These are phyloP conservation scores for Rehmannia glutinosa DNA, from an alignment of 257 asterid species.

Conservation along the genomic window DNA sequence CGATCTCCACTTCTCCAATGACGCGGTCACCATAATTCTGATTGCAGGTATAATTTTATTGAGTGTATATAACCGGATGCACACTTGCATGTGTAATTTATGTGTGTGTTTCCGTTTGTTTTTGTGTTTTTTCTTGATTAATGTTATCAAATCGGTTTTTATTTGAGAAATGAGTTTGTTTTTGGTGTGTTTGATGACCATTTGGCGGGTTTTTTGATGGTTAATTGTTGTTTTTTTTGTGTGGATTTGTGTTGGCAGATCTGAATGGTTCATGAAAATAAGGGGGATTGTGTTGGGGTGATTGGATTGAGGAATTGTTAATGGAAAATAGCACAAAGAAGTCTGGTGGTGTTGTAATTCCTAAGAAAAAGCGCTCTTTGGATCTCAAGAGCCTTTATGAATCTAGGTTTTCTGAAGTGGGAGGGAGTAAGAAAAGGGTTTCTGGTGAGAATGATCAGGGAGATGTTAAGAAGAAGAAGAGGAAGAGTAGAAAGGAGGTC, in stretches of 20 bases:
- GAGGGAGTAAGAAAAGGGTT: conserved; percentile 15
- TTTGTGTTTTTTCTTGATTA: not conserved
- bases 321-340: conserved; percentile 53
- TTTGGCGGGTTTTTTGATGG: conserved; percentile 5
- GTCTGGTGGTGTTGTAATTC: conserved; percentile 31
- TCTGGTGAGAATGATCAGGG: conserved; percentile 22
- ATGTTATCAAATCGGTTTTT: conserved; percentile 5
- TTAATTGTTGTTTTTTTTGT: conserved; percentile 7
- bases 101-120: not conserved
- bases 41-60: conserved; percentile 28
- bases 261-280: conserved; percentile 34
- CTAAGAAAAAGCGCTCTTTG: conserved; percentile 59
- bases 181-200: not conserved
- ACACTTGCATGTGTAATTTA: conserved; percentile 10
- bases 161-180: conserved; percentile 5
- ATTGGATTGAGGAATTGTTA: conserved; percentile 36
- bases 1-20: conserved; percentile 30
- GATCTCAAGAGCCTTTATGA: conserved; percentile 59
- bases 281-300: conserved; percentile 33
- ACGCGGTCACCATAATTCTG: conserved; percentile 24
- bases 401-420: conserved; percentile 32
- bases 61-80: not conserved
- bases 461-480: conserved; percentile 41
- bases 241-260: conserved; percentile 47
- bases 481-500: conserved; percentile 32